Conservation (phyloP, 371 early-diverging fungal species). For the Dinochytrium kinnereticum region DNA sequence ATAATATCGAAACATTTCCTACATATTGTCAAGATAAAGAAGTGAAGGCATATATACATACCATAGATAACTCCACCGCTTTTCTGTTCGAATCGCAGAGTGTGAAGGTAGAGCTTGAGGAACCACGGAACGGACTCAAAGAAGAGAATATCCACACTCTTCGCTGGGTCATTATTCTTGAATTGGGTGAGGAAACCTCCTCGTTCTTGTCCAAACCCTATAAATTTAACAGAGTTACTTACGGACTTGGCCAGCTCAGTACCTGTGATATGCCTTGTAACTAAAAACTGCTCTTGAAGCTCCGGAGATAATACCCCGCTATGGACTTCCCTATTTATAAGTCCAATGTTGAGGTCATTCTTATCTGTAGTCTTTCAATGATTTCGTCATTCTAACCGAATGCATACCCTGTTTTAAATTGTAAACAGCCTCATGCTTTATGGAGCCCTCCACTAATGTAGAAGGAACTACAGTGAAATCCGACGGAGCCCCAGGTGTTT, state of each 20-base stretch:
- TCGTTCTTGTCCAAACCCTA: conserved; percentile 81
- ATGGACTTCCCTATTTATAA: background rate
- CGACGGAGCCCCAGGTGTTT: background rate
- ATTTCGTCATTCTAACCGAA: background rate
- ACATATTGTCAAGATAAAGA: background rate
- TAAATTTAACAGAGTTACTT: conserved; percentile 63
- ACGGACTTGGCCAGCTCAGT: no score
- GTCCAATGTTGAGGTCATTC: background rate
- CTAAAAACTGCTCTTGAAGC: background rate
- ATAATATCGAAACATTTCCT: background rate
- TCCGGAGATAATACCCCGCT: no score
- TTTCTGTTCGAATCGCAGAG: conserved; percentile 55
- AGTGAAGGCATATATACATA: background rate
- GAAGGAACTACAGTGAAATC: background rate
- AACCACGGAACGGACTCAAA: conserved; percentile 91
- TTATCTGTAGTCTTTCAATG: no score
- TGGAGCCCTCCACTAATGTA: background rate
- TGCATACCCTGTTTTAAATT: background rate
- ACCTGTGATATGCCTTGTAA: conserved; percentile 12
- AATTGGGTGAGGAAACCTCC: conserved; percentile 81
- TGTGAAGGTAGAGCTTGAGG: conserved; percentile 87
- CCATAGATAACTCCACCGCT: background rate
- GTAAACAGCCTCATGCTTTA: background rate
- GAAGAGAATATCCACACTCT: conserved; percentile 61
- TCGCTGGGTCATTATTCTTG: conserved; percentile 60